Evolutionary conservation across 805 yeast species (phyloP), one percentile per base, ranked within the genome.

Genomic region (Wickerhamiella galacta): DNA sequence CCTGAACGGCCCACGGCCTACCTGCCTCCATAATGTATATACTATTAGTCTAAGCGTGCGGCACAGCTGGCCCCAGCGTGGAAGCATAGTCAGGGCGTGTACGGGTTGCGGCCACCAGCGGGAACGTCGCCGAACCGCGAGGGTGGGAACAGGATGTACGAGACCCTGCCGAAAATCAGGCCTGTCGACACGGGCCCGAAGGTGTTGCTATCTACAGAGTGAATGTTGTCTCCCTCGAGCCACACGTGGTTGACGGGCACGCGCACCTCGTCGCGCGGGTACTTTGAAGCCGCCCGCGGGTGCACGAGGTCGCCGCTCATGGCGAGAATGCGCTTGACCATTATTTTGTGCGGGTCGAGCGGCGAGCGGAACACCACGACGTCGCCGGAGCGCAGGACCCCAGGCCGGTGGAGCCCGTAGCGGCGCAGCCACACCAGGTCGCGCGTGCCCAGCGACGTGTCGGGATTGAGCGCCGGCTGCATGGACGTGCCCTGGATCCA

Each of bases 191-290:
- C 66, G 0, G 95, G 93, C 0, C 96, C 96, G 57, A 79, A 87
- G 6, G 65, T 68, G 52, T 83, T 85, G 32, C 87, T 74, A 55
- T 87, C 96, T 2, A 83, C 59, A 1, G 93, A 75, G 29, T 62
- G 63, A 11, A 69, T 54, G 49, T 81, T 83, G 52, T 87, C 96
- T 5, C 96, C 96, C 52, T 87, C 95, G 0, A 83, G 83, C 95
- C 95, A 87, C 5, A 81, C 44, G 49, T 87, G 95, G 46, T 72
- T 75, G 34, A 77, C 56, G 2, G 95, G 95, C 2, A 87, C 58
- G 21, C 57, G 53, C 4, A 75, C 73, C 28, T 60, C 55, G 2
- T 62, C 58, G 47, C 72, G 65, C 4, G 92, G 82, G 47, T 80
- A 81, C 35, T 32, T 31, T 21, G 43, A 31, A 4, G 40, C 36